Conservation (phyloP, 2,329 filamentous ascomycete genomes). For the Colletotrichum australisinense region DNA sequence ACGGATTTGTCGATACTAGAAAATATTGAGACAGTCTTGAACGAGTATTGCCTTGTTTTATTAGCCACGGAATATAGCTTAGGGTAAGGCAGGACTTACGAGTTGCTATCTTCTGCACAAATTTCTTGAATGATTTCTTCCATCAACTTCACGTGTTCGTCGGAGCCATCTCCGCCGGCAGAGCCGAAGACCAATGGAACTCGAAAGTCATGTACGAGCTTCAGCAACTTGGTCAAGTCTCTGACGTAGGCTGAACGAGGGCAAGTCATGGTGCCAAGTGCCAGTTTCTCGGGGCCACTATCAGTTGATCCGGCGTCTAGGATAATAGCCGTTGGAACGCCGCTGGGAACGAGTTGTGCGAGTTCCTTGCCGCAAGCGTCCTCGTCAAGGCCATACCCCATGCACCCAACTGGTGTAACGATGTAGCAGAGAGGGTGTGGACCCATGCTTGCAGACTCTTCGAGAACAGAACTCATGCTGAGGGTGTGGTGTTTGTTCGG, state of each 20-base stretch:
- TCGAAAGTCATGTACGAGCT: conserved; percentile 45
- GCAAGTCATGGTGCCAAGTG: conserved; percentile 52
- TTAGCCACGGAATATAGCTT: neutral
- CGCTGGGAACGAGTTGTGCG: conserved; percentile 40
- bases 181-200: conserved; percentile 56
- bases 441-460: no score
- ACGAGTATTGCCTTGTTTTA: neutral
- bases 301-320: conserved; percentile 50
- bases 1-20: conserved; percentile 49
- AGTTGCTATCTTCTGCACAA: conserved; percentile 39
- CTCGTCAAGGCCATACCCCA: conserved; percentile 60
- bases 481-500: neutral
- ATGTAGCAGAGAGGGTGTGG: conserved; percentile 48
- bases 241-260: conserved; percentile 52
- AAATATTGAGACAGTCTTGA: conserved; percentile 52
- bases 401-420: conserved; percentile 59
- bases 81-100: neutral
- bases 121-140: conserved; percentile 52
- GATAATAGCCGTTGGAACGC: conserved; percentile 48
- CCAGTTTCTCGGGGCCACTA: conserved; percentile 53
- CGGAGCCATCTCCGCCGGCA: conserved; percentile 59
- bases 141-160: conserved; percentile 55
- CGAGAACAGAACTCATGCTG: no score
- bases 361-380: conserved; percentile 42
- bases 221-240: conserved; percentile 54